phyloP scores from a whole-genome alignment of 1,284 basidiomycete species.

The Ustilago cynodontis region DNA sequence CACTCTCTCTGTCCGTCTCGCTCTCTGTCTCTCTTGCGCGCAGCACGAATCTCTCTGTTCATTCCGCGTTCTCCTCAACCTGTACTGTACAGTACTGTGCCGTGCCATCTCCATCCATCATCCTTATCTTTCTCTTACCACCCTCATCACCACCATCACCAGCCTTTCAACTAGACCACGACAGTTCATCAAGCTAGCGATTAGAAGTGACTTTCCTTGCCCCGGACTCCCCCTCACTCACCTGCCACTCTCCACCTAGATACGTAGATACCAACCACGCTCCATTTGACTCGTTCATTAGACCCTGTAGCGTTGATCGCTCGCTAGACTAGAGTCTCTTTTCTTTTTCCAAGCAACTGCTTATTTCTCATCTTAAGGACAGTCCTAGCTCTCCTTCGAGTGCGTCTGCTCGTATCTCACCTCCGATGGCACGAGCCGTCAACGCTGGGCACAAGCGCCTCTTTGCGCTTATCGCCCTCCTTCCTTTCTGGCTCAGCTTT shows the following conservation, averaged over 20 bases:
- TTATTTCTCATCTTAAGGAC: not conserved
- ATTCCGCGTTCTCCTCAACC: not conserved
- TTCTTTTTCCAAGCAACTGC: not conserved
- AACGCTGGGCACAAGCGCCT: slow-evolving; percentile 41
- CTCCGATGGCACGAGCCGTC: slow-evolving; percentile 31
- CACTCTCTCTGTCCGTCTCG: not conserved
- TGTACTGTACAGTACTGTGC: too few species aligned
- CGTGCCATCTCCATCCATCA: not conserved
- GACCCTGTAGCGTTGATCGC: slow-evolving; percentile 3
- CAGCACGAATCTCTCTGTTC: not conserved
- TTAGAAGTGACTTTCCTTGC: not conserved
- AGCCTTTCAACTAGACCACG: not conserved
- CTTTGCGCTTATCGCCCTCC: slow-evolving; percentile 48
- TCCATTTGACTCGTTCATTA: not conserved
- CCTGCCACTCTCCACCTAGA: not conserved
- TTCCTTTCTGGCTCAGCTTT: slow-evolving; percentile 52
- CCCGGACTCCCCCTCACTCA: not conserved
- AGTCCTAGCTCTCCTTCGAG: not conserved
- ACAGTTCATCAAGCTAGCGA: not conserved
- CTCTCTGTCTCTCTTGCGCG: not conserved
- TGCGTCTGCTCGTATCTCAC: not conserved
- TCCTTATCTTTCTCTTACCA: slow-evolving; percentile 1
- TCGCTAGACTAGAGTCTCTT: not conserved
- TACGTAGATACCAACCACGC: not conserved
- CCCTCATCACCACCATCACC: slow-evolving; percentile 9